Percentiles rank a stretch among this genome's conserved stretches.
phyloP scores from a whole-genome alignment of 768 basidiomycete species.

The Cantharellus cinnabarinus region DNA sequence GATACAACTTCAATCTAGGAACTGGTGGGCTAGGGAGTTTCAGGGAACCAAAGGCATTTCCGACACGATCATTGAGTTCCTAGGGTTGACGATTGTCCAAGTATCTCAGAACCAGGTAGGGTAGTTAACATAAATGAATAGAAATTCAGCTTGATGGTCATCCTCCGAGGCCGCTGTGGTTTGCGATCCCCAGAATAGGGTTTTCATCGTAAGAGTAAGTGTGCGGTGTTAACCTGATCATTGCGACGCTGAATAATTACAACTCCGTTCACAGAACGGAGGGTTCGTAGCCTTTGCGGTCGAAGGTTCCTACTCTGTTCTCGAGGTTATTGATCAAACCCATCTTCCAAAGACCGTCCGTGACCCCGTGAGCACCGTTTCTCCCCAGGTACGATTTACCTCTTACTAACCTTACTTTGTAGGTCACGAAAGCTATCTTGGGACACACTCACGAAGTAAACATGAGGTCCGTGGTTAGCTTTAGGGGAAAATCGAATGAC shows the following conservation, averaged over 20 bases:
- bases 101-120: slow-evolving; percentile 61
- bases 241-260: background rate
- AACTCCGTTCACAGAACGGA: slow-evolving; percentile 14
- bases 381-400: background rate
- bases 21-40: slow-evolving; percentile 74
- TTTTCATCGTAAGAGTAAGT: slow-evolving; percentile 37
- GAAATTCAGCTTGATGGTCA: slow-evolving; percentile 16
- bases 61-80: slow-evolving; percentile 63
- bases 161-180: slow-evolving; percentile 24
- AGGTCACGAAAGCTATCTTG: slow-evolving; percentile 42
- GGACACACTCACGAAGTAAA: slow-evolving; percentile 61
- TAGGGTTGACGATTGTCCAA: slow-evolving; percentile 66
- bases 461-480: slow-evolving; percentile 37
- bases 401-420: slow-evolving; percentile 13
- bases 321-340: slow-evolving; percentile 70
- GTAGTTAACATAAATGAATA: background rate
- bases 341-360: slow-evolving; percentile 39
- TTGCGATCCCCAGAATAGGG: slow-evolving; percentile 28
- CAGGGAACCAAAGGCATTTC: slow-evolving; percentile 50
- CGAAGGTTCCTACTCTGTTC: slow-evolving; percentile 56
- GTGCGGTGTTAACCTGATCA: slow-evolving; percentile 1
- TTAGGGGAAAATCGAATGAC: slow-evolving; percentile 20
- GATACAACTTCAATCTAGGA: slow-evolving; percentile 11
- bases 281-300: slow-evolving; percentile 49
- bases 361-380: slow-evolving; percentile 4